Evolutionary conservation across 1,139 yeast genomes (phyloP).

Genomic region (Zygosaccharomyces sapae): DNA sequence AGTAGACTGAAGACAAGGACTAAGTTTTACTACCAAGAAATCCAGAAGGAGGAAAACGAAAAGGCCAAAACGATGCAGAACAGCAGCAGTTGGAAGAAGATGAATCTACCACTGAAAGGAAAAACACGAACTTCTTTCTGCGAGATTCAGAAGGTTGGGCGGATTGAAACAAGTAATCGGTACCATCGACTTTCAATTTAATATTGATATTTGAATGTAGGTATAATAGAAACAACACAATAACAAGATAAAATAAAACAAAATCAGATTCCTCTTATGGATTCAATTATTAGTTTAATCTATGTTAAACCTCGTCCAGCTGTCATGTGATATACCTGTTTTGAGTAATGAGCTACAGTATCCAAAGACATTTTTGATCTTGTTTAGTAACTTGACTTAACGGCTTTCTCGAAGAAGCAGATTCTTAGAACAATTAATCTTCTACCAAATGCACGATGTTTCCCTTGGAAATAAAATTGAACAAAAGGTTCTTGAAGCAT

Average conservation of each 20-base stretch:
- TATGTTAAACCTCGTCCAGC: too few relatives aligned
- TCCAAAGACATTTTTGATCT: not conserved
- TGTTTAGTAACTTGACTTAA: not conserved
- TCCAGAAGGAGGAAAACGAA: constrained; percentile 45
- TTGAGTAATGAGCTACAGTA: too few relatives aligned
- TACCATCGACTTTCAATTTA: constrained; percentile 43
- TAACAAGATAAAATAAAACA: too few relatives aligned
- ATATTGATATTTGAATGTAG: constrained; percentile 36
- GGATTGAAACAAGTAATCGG: constrained; percentile 48
- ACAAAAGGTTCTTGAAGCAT: constrained; percentile 34
- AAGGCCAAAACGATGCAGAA: constrained; percentile 43
- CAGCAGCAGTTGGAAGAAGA: constrained; percentile 36
- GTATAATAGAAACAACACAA: too few relatives aligned
- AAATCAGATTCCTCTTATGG: too few relatives aligned
- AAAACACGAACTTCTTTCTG: constrained; percentile 36
- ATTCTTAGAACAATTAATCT: not conserved
- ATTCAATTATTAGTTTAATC: too few relatives aligned
- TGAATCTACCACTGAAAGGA: constrained; percentile 37
- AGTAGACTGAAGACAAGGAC: constrained; percentile 84
- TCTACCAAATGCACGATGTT: not conserved
- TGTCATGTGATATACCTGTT: too few relatives aligned
- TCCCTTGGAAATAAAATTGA: constrained; percentile 34
- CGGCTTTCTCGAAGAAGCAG: not conserved
- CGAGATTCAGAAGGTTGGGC: constrained; percentile 40
- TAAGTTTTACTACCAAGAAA: constrained; percentile 65